These are phyloP conservation scores for Amylostereum areolatum DNA, from an alignment of 1,284 basidiomycete species.

Conservation along the genomic window DNA sequence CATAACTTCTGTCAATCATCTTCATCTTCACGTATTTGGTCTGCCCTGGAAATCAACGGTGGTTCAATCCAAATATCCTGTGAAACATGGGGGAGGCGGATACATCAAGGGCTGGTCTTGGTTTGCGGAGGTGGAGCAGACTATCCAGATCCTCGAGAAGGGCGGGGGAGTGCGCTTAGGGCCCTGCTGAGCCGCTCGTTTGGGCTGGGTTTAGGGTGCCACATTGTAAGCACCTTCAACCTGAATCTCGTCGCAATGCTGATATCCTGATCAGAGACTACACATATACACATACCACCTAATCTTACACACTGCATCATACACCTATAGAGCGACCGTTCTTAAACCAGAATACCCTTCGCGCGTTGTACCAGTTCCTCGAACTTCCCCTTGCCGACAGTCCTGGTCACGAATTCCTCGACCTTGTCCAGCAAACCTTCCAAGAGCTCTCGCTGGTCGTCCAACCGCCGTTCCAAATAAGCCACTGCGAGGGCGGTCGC, in stretches of 20 bases:
- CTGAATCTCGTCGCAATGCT: no score
- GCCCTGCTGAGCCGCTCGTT: constrained; percentile 37
- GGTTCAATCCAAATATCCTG: constrained; percentile 52
- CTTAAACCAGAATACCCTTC: not conserved
- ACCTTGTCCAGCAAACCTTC: constrained; percentile 32
- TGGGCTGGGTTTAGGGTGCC: no score
- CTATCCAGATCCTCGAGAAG: constrained; percentile 52
- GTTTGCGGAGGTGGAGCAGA: constrained; percentile 69
- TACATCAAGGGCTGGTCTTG: constrained; percentile 68
- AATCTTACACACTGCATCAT: not conserved
- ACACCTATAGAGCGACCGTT: not conserved
- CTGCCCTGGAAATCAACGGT: constrained; percentile 53
- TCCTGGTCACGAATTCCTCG: constrained; percentile 21
- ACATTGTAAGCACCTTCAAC: no score
- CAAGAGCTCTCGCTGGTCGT: constrained; percentile 27
- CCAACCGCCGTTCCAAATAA: constrained; percentile 28
- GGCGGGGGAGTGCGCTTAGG: constrained; percentile 46
- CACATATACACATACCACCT: not conserved
- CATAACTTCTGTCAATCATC: constrained; percentile 72
- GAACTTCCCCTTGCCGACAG: not conserved
- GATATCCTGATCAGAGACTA: no score
- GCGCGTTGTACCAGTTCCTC: not conserved
- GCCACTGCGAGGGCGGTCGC: constrained; percentile 35
- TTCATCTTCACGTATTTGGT: constrained; percentile 76
- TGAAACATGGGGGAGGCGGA: constrained; percentile 31